Evolutionary conservation across 1,139 yeast species (phyloP).

Genomic region (Candida anutae): DNA sequence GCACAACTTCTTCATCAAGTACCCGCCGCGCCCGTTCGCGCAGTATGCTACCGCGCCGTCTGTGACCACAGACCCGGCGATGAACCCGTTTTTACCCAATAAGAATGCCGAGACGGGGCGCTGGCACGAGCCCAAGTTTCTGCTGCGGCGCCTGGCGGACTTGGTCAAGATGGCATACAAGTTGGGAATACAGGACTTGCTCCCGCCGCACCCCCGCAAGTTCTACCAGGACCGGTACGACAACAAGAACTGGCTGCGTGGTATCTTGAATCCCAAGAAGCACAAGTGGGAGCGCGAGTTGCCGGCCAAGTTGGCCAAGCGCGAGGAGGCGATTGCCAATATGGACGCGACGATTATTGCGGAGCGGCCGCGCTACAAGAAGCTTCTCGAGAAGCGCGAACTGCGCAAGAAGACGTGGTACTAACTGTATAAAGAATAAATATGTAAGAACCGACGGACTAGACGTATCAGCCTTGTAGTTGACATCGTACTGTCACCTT

Average conservation of each 20-base stretch:
- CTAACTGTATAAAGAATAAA: slow-evolving; percentile 4
- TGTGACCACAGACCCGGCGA: slow-evolving; percentile 54
- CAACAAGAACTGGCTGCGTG: slow-evolving; percentile 65
- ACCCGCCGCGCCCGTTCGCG: slow-evolving; percentile 80
- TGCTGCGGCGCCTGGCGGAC: slow-evolving; percentile 79
- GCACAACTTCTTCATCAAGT: slow-evolving; percentile 68
- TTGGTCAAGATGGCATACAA: slow-evolving; percentile 76
- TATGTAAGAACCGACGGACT: too few relatives aligned
- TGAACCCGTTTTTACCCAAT: slow-evolving; percentile 86
- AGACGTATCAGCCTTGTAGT: too few relatives aligned
- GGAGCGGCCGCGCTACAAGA: slow-evolving; percentile 56
- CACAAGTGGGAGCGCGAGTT: slow-evolving; percentile 71
- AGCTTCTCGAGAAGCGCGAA: slow-evolving; percentile 47
- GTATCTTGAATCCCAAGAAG: slow-evolving; percentile 73
- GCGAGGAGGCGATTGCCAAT: slow-evolving; percentile 57
- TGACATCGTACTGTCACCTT: too few relatives aligned
- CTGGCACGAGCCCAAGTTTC: slow-evolving; percentile 73
- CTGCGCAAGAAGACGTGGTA: slow-evolving; percentile 43
- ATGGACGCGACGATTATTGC: slow-evolving; percentile 68
- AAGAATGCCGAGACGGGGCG: slow-evolving; percentile 73
- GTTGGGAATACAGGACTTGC: slow-evolving; percentile 69
- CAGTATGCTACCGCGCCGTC: slow-evolving; percentile 61
- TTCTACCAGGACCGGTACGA: slow-evolving; percentile 77
- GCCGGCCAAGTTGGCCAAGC: slow-evolving; percentile 52
- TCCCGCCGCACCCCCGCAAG: slow-evolving; percentile 70